Conservation (phyloP, 2,329 filamentous ascomycete genomes). For the Nemania sp. region DNA sequence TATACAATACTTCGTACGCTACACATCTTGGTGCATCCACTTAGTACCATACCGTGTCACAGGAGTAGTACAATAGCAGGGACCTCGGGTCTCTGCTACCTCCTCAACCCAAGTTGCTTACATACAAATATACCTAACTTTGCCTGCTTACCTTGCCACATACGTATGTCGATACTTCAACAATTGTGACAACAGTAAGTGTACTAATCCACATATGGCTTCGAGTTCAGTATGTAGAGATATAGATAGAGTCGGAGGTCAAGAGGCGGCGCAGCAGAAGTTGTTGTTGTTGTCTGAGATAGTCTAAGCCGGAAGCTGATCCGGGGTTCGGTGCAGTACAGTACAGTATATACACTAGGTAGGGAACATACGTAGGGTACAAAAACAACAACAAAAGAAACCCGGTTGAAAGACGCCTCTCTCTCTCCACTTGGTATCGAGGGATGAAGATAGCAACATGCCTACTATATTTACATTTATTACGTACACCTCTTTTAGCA, state of each 20-base stretch:
- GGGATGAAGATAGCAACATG: neutral
- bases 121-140: too few species aligned
- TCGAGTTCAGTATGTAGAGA: neutral
- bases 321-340: constrained; percentile 14
- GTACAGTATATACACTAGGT: neutral
- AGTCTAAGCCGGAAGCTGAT: constrained; percentile 18
- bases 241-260: neutral
- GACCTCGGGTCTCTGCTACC: too few species aligned
- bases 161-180: neutral
- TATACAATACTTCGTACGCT: too few species aligned
- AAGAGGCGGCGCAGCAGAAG: neutral
- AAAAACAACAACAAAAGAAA: neutral
- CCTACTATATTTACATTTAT: neutral
- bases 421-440: neutral
- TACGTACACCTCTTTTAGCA: neutral
- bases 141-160: too few species aligned
- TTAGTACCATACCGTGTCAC: too few species aligned
- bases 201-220: neutral
- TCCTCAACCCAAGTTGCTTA: too few species aligned
- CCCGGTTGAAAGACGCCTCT: neutral
- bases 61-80: too few species aligned
- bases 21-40: too few species aligned
- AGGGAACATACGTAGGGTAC: neutral
- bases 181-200: neutral
- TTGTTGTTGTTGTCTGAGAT: neutral